Base-by-base conservation (phyloP, 2,329 filamentous ascomycete genomes). In the Colletotrichum sp. region DNA sequence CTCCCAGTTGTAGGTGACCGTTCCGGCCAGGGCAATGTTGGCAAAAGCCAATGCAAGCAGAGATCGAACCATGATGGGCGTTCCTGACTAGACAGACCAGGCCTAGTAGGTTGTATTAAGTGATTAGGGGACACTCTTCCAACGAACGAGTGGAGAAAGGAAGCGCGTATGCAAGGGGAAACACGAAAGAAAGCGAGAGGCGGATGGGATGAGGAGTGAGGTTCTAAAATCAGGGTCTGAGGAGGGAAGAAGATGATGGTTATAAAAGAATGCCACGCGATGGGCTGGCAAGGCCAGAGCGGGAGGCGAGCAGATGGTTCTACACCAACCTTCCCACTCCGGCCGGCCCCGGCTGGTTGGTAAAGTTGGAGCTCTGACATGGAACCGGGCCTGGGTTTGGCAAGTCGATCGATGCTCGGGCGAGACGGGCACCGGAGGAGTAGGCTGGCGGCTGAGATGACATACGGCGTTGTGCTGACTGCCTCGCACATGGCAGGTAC, bases 1-100 rank as follows among this genome's bases (percentile, higher is more conserved):
- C 38, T 82, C 79, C 84, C 84, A 86, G 74, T 83, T 76, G 73
- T 82, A 82, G 5, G 79, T 81, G 21, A 85, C 81, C 0, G 80
- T 82, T 7, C 74, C 80, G 8, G 84, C 81, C 43, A 71, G 74
- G 61, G 76, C 78, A 31, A 77, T 34, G 11, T 76, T 73, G 27
- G 78, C 78, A 66, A 81, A 75, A 38, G 43, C 70, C 69, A 72
- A 78, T 47, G 36, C 75, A 33, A 66, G 18, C 12, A 75, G 51
- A 43, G 57, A 59, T n/a, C 27, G 47, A 57, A 74, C 9, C 70
- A 70, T 74, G 43, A 27, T 51, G 70, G 57, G 27, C 58, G 54
- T 64, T 54, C 36, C 24, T 54, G 38, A 69, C 63, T 58, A 62
- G 65, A n/a, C 51, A 55, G 51, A 65, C 38, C 29, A 33, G 65